Evolutionary conservation across 805 yeast genomes (phyloP), one percentile per base, ranked within the genome.

Genomic region (Candida sonorensis): DNA sequence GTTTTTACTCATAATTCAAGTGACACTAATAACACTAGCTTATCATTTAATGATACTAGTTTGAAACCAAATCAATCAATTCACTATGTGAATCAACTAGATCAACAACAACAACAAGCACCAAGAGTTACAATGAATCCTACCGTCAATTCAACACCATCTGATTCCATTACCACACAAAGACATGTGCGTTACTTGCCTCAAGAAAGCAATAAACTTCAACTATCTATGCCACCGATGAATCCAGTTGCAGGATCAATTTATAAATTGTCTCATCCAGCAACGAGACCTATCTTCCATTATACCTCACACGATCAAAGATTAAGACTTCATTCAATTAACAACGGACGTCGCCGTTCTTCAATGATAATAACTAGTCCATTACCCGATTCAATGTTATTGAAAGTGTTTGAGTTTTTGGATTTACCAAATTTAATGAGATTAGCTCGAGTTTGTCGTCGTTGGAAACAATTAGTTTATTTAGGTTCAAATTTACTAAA

Each of bases 401-500:
- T 78, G 17, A 58, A 59, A 36, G 67, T 77, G 1, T 78, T 82
- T 41, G 66, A 66, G 25, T 59, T 59, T 36, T 51, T 81, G 27
- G 63, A 70, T 7, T 59, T 82, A 18, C 77, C 76, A 1, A 70
- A 67, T n/a, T 55, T 78, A 36, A 75, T 81, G 81, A 70, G 66
- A 44, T 43, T 75, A 40, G 61, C 81, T 34, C 44, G 66, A 4
- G 77, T 81, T 23, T 74, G 81, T 51, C 61, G 70, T 37, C 67
- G 79, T 42, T 82, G 90, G 88, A 65, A 79, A 44, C 82, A 77
- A 41, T 54, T 82, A 22, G 54, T 81, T 12, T 69, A 69, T 36
- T 66, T 71, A 20, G 75, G 82, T 1, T 72, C 76, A 2, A 66
- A 63, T 13, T 59, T 81, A 22, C 71, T 69, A 44, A 62, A 61